Base-by-base conservation (phyloP, 106 monocot genomes). In the Cymbidium sinense region DNA sequence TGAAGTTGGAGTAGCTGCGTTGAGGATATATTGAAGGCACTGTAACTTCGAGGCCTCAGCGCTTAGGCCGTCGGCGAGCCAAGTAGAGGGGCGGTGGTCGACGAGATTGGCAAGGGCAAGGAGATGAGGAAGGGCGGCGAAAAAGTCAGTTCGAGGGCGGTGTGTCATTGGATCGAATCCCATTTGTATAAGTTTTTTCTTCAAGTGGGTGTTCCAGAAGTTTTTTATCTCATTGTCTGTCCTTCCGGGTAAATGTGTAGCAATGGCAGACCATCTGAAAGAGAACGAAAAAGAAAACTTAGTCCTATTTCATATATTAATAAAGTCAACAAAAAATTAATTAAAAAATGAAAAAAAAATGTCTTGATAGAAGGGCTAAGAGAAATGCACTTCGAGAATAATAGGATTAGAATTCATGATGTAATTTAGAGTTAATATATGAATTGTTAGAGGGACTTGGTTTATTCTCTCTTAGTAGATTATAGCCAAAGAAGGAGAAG, bases 171-270 rank as follows among this genome's bases (percentile, higher is more conserved):
- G 95, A 55, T 95, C 95, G 77, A 92, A 83, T 0, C 95, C 95
- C 95, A 91, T 95, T 44, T 95, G 91, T 65, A 95, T 91, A 11
- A 95, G 87, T 75, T 90, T 89, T 88, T 95, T 95, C 86, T 90
- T 95, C 9, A 95, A 85, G 76, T 95, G 91, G 34, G 95, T 95
- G 89, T 95, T 92, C 95, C 95, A 95, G 82, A 90, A 92, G 83
- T 95, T 95, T 83, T 95, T 95, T 69, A 95, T 95, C 85, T 95
- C 95, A 51, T 95, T 95, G 77, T 95, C 95, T 5, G 95, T 95
- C 4, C 95, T 81, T 19, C 95, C 95, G 0, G 95, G 95, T 4
- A 95, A 90, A 77, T 95, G 88, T 19, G 87, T 86, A 3, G 95
- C 95, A 51, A 95, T 95, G 3, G 90, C 89, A 2, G 95, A 95